Conservation (phyloP, 768 basidiomycete species). For the Dioszegia hungarica region DNA sequence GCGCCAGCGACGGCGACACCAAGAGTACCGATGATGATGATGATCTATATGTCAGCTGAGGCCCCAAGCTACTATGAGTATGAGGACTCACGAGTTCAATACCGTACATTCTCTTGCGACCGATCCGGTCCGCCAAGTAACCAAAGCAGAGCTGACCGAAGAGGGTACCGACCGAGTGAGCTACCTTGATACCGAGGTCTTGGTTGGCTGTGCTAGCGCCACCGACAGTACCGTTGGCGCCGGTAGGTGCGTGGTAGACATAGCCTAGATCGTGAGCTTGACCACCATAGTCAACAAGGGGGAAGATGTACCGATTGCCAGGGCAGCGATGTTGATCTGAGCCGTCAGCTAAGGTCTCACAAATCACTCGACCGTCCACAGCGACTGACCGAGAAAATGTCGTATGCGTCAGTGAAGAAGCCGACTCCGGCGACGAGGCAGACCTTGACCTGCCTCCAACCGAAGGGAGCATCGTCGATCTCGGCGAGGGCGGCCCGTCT, state of each 20-base stretch:
- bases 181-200: slow-evolving; percentile 50
- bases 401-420: slow-evolving; percentile 70
- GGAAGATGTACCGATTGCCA: slow-evolving; percentile 60
- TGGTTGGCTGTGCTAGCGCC: slow-evolving; percentile 59
- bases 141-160: slow-evolving; percentile 49
- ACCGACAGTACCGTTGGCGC: neutral
- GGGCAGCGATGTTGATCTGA: slow-evolving; percentile 70
- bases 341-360: neutral
- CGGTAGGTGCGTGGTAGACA: slow-evolving; percentile 55
- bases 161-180: slow-evolving; percentile 49
- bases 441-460: slow-evolving; percentile 77
- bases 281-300: neutral
- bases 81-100: slow-evolving; percentile 44
- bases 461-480: slow-evolving; percentile 80
- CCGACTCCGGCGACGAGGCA: slow-evolving; percentile 58
- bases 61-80: neutral
- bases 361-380: too few relatives aligned
- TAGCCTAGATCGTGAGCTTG: slow-evolving; percentile 46
- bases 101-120: slow-evolving; percentile 53
- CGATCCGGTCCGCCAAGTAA: slow-evolving; percentile 48
- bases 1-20: slow-evolving; percentile 62
- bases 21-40: slow-evolving; percentile 50
- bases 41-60: slow-evolving; percentile 26
- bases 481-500: slow-evolving; percentile 76
- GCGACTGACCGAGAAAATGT: slow-evolving; percentile 63